phyloP scores from a whole-genome alignment of 345 rosid species.

The Heritiera fomes region DNA sequence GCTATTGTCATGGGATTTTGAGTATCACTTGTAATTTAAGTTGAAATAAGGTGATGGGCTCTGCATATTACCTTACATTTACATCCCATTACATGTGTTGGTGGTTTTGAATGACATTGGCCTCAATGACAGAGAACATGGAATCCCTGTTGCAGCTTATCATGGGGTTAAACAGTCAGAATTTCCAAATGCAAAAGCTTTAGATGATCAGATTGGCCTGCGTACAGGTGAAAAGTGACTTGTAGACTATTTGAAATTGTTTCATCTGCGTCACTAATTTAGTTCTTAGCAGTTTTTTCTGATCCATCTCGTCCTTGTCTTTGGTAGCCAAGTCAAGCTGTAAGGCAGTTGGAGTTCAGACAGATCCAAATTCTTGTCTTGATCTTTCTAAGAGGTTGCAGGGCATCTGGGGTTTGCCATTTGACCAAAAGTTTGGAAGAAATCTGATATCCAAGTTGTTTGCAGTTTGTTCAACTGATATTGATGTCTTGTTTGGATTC shows the following conservation, averaged over 20 bases:
- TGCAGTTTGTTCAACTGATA: constrained; percentile 56
- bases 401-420: constrained; percentile 58
- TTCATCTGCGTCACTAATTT: neutral
- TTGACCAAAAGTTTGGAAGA: constrained; percentile 44
- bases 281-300: constrained; percentile 1
- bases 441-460: constrained; percentile 59
- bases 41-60: neutral
- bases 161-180: constrained; percentile 19
- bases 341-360: constrained; percentile 68
- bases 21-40: constrained; percentile 18
- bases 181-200: constrained; percentile 28
- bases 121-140: constrained; percentile 40
- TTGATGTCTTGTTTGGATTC: constrained; percentile 61
- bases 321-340: constrained; percentile 47
- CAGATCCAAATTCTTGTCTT: constrained; percentile 37
- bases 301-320: neutral
- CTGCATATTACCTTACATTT: neutral
- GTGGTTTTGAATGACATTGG: constrained; percentile 22
- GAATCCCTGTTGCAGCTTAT: constrained; percentile 24
- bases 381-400: constrained; percentile 55
- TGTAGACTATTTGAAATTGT: neutral
- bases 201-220: constrained; percentile 31
- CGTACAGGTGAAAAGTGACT: constrained; percentile 34
- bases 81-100: neutral
- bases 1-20: neutral